Evolutionary conservation across 495 filamentous ascomycete species (phyloP).

Genomic region (Diplogelasinospora grovesii): DNA sequence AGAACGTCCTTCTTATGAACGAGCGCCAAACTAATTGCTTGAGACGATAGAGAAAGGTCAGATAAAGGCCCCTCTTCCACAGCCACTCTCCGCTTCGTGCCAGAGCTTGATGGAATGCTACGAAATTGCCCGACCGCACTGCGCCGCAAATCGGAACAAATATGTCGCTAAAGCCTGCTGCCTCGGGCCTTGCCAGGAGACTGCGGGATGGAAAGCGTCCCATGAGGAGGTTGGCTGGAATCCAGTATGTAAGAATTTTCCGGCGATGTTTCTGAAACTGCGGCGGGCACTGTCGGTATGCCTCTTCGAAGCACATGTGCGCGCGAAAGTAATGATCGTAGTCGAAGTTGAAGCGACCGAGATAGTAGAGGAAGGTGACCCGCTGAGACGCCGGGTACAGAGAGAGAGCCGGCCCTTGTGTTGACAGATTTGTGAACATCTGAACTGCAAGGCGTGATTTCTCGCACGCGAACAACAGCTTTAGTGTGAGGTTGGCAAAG

Average conservation of each 20-base stretch:
- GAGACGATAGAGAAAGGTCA: conserved; percentile 64
- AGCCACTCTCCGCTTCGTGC: conserved; percentile 57
- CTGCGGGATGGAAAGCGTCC: conserved; percentile 70
- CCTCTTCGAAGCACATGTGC: conserved; percentile 62
- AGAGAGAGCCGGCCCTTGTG: conserved; percentile 68
- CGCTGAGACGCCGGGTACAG: conserved; percentile 82
- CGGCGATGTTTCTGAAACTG: conserved; percentile 63
- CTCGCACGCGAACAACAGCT: conserved; percentile 73
- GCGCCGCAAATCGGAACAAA: conserved; percentile 69
- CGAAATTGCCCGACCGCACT: conserved; percentile 73
- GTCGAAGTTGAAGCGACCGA: conserved; percentile 80
- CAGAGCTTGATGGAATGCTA: conserved; percentile 65
- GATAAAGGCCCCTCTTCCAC: conserved; percentile 63
- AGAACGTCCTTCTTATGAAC: conserved; percentile 68
- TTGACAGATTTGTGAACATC: conserved; percentile 83
- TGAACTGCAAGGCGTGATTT: conserved; percentile 66
- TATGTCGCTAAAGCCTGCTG: conserved; percentile 56
- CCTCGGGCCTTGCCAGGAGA: conserved; percentile 66
- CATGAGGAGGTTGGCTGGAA: conserved; percentile 74
- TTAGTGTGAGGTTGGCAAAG: conserved; percentile 85
- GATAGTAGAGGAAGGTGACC: conserved; percentile 90
- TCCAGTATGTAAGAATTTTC: conserved; percentile 76
- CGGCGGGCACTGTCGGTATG: conserved; percentile 71
- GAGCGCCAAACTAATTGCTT: conserved; percentile 81
- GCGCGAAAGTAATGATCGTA: conserved; percentile 75